Conservation (phyloP, 2,329 filamentous ascomycete genomes). For the Aspergillus tubingensis region DNA sequence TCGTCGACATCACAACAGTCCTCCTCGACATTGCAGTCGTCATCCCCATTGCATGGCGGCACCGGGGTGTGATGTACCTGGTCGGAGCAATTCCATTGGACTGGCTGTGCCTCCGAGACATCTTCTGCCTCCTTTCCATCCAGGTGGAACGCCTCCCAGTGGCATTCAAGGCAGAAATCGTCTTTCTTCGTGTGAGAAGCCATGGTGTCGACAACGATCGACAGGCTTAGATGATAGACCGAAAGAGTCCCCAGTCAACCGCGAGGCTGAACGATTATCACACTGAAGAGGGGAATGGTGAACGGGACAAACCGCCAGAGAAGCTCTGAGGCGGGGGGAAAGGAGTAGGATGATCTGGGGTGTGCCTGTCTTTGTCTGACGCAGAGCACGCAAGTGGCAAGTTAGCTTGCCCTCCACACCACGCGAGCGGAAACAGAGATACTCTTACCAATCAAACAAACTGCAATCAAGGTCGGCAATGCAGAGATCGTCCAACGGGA, state of each 20-base stretch:
- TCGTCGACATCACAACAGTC: conserved; percentile 44
- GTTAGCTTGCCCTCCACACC: conserved; percentile 4
- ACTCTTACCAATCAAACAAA: conserved; percentile 4
- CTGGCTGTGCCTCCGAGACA: conserved; percentile 21
- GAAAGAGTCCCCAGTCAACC: not conserved
- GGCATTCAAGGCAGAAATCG: conserved; percentile 45
- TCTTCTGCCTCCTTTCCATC: conserved; percentile 32
- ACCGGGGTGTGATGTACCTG: conserved; percentile 31
- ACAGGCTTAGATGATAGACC: not conserved
- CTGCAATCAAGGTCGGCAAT: conserved; percentile 8
- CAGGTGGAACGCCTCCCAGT: conserved; percentile 43
- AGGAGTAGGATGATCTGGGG: not conserved
- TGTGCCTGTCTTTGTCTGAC: conserved; percentile 1
- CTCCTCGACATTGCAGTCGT: conserved; percentile 36
- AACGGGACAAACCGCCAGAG: not conserved
- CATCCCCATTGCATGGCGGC: conserved; percentile 31
- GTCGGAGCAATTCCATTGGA: conserved; percentile 34
- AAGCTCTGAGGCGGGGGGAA: not conserved
- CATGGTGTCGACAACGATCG: conserved; percentile 28
- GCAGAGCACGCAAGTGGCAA: not conserved
- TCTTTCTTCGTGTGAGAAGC: conserved; percentile 32
- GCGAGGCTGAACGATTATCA: not conserved
- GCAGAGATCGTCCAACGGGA: conserved; percentile 13
- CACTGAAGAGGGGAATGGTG: not conserved
- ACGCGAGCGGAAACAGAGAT: conserved; percentile 4